Evolutionary conservation across 2,329 filamentous ascomycete species (phyloP).

Genomic region (Ceratocystis variospora): DNA sequence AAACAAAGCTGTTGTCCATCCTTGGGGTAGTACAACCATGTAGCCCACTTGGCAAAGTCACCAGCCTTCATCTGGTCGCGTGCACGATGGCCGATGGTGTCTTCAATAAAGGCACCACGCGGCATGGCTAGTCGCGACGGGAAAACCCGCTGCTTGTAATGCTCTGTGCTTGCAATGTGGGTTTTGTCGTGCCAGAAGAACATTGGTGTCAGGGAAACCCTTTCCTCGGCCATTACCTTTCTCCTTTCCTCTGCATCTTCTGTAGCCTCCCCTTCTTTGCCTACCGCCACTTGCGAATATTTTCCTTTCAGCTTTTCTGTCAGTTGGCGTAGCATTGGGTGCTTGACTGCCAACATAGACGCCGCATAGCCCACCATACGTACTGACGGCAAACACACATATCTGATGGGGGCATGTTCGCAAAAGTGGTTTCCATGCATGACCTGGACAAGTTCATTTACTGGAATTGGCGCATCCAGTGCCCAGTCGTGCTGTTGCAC

Average conservation of each 20-base stretch:
- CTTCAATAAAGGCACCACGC: conserved; percentile 43
- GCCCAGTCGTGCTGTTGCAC: conserved; percentile 46
- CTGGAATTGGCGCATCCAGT: conserved; percentile 33
- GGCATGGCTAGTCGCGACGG: conserved; percentile 36
- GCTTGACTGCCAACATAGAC: conserved; percentile 33
- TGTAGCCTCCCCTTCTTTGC: neutral
- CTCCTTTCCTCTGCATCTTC: neutral
- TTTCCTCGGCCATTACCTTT: neutral
- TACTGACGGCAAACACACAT: conserved; percentile 39
- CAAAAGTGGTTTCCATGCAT: conserved; percentile 30
- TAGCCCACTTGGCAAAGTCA: conserved; percentile 38
- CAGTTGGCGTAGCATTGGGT: conserved; percentile 30
- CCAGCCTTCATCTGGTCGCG: conserved; percentile 44
- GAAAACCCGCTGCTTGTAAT: conserved; percentile 39
- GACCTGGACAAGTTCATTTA: conserved; percentile 31
- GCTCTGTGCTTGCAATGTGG: conserved; percentile 35
- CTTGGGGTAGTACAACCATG: conserved; percentile 41
- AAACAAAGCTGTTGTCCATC: conserved; percentile 34
- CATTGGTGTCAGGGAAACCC: conserved; percentile 38
- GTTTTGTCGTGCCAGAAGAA: conserved; percentile 49
- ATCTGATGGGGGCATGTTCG: conserved; percentile 31
- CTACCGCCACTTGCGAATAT: neutral
- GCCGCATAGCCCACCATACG: conserved; percentile 39
- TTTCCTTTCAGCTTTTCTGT: conserved; percentile 30
- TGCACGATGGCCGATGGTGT: conserved; percentile 40